A percentile compares a stretch with the other conserved stretches of the same genome.
Evolutionary conservation across 129 eudicot species (phyloP).

Genomic region (Saussurea involucrata): DNA sequence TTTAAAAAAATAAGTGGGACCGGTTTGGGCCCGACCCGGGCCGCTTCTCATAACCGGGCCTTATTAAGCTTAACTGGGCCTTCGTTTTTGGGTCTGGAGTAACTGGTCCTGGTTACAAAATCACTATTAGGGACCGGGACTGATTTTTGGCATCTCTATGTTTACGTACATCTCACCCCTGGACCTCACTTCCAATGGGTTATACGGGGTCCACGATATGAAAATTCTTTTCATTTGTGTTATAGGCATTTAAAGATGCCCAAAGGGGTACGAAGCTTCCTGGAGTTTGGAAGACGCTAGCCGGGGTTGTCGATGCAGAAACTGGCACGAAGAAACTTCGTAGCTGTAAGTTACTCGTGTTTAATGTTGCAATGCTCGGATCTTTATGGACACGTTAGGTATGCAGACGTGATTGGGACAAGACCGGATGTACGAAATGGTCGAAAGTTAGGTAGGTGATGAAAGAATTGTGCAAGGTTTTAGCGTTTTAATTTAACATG

Average conservation of each 20-base stretch:
- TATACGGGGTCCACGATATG: not conserved
- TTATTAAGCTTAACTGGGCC: too few relatives aligned
- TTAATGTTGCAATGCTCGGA: not conserved
- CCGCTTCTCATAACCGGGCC: too few relatives aligned
- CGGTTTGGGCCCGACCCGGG: too few relatives aligned
- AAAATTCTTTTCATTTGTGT: not conserved
- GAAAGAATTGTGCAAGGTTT: not conserved
- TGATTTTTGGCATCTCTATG: too few relatives aligned
- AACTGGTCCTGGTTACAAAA: too few relatives aligned
- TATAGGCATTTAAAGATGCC: constrained; percentile 67
- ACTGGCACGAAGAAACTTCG: constrained; percentile 36
- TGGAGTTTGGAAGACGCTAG: constrained; percentile 71
- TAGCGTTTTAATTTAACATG: not conserved
- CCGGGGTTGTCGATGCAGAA: constrained; percentile 47
- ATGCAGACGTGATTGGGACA: not conserved
- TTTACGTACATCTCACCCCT: too few relatives aligned
- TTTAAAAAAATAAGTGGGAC: too few relatives aligned
- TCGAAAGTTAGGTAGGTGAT: not conserved
- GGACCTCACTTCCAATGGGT: too few relatives aligned
- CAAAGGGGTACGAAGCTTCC: constrained; percentile 61
- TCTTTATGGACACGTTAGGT: not conserved
- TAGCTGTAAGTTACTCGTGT: constrained; percentile 37
- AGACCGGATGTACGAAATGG: not conserved
- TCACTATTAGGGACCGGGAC: too few relatives aligned
- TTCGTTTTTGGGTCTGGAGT: too few relatives aligned